Base-by-base conservation (phyloP, 768 basidiomycete genomes). In the Favolaschia claudopus region DNA sequence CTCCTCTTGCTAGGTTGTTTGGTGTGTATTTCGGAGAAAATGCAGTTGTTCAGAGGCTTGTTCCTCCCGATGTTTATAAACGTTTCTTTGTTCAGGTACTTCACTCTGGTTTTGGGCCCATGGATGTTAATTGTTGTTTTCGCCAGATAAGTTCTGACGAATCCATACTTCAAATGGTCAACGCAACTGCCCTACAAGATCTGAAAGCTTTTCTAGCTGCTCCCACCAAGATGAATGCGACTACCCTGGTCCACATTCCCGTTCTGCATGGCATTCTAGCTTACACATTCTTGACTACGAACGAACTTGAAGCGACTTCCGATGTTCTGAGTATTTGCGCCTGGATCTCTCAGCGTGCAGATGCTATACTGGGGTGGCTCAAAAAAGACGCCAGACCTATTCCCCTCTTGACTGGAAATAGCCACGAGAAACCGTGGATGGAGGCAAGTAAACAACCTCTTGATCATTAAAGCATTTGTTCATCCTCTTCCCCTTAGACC, bases 191-290 rank as follows among this genome's bases (percentile, higher is more conserved):
- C 17, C 43, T 67, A 14, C 20, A 50, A 17, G 14, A 13, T 4
- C 55, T 69, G 13, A 28, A 38, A 15, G 22, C 24, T 0, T 69
- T 67, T 47, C n/a, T 60, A 17, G 17, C 10, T 27, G 13, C 15
- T 7, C 67, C 65, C 12, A 40, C 49, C 5, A 7, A 8, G 1
- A 5, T 9, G 7, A 56, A 33, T 19, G 44, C 56, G 22, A 49
- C 58, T 6, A 8, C 27, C 8, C 29, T 66, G 6, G 47, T 62
- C 29, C 36, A 36, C 9, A 62, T 68, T 46, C 68, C 66, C 5
- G 37, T 58, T 3, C 12, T 69, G 14, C 58, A 65, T 45, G 52
- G 56, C 20, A 45, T 63, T 10, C 52, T 67, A 15, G 39, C 15
- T 5, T 48, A n/a, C n/a, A n/a, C n/a, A n/a, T n/a, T n/a, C n/a